These are phyloP conservation scores for Trichoderma koningiopsis DNA, from an alignment of 2,329 filamentous ascomycete genomes.

Conservation along the genomic window DNA sequence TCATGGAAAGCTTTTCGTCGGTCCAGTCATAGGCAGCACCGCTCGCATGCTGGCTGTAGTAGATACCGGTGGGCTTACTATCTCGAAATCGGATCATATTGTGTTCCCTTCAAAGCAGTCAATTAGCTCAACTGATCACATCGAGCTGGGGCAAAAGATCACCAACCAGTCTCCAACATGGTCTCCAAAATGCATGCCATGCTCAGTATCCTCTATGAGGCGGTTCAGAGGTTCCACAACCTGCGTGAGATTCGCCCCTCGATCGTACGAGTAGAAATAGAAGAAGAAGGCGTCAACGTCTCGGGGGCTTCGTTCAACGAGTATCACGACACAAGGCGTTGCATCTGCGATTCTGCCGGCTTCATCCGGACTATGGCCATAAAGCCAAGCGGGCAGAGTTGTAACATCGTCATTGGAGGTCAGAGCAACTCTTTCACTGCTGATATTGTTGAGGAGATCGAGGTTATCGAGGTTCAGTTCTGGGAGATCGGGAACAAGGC, in stretches of 20 bases:
- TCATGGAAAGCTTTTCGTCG: neutral
- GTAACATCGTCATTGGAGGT: conserved; percentile 7
- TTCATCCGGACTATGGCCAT: neutral
- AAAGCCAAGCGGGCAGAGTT: neutral
- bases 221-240: conserved; percentile 13
- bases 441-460: neutral
- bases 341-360: conserved; percentile 6
- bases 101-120: neutral
- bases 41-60: conserved; percentile 6
- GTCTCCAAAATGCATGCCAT: conserved; percentile 12
- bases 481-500: neutral
- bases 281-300: conserved; percentile 8
- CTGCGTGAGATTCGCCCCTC: conserved; percentile 13
- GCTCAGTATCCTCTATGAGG: conserved; percentile 12
- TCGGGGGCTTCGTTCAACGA: neutral
- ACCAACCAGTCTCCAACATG: conserved; percentile 6
- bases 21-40: conserved; percentile 5
- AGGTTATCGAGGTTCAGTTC: conserved; percentile 11
- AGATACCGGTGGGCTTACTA: conserved; percentile 1
- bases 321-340: conserved; percentile 2
- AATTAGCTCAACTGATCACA: neutral
- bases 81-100: conserved; percentile 10
- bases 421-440: neutral
- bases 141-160: neutral
- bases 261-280: conserved; percentile 17